A percentile compares a stretch with the other conserved stretches of the same genome.
Evolutionary conservation across 2,329 filamentous ascomycete species (phyloP).

Genomic region (Epicoccum sorghinum): DNA sequence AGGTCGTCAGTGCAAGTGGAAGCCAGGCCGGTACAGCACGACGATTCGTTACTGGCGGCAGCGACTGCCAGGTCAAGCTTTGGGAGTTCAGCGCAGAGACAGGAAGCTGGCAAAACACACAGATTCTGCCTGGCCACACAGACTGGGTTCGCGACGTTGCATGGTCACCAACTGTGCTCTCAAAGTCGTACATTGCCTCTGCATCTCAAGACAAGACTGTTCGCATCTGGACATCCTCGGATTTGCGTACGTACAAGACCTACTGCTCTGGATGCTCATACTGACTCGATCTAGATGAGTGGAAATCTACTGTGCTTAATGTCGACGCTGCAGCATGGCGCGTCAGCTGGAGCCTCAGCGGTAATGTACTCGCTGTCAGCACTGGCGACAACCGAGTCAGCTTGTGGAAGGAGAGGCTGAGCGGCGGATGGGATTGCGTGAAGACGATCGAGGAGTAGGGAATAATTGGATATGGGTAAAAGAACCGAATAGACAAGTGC

Average conservation of each 20-base stretch:
- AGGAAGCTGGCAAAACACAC: conserved; percentile 58
- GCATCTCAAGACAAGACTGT: conserved; percentile 97
- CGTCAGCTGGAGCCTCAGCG: conserved; percentile 96
- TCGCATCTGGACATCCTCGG: conserved; percentile 81
- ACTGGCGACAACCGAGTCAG: conserved; percentile 96
- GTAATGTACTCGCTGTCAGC: conserved; percentile 93
- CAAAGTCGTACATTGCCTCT: conserved; percentile 95
- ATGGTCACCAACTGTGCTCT: conserved; percentile 93
- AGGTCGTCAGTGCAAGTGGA: conserved; percentile 74
- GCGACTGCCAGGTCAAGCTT: conserved; percentile 91
- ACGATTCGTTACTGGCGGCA: conserved; percentile 92
- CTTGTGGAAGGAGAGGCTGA: conserved; percentile 97
- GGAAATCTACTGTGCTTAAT: conserved; percentile 82
- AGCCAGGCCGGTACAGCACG: conserved; percentile 64
- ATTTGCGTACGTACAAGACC: conserved; percentile 39
- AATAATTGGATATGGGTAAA: neutral
- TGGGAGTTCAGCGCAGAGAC: conserved; percentile 74
- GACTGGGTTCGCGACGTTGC: conserved; percentile 99
- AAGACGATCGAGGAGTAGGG: conserved; percentile 89
- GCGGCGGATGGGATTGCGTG: conserved; percentile 95
- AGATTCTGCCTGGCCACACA: conserved; percentile 74
- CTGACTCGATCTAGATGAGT: conserved; percentile 65
- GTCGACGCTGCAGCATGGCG: conserved; percentile 94
- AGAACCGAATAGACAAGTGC: neutral
- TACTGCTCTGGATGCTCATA: conserved; percentile 29